Percentiles rank a stretch among this genome's conserved stretches.
These are phyloP conservation scores for Sextonia rubra DNA, from an alignment of 164 flowering plant species.

Conservation along the genomic window DNA sequence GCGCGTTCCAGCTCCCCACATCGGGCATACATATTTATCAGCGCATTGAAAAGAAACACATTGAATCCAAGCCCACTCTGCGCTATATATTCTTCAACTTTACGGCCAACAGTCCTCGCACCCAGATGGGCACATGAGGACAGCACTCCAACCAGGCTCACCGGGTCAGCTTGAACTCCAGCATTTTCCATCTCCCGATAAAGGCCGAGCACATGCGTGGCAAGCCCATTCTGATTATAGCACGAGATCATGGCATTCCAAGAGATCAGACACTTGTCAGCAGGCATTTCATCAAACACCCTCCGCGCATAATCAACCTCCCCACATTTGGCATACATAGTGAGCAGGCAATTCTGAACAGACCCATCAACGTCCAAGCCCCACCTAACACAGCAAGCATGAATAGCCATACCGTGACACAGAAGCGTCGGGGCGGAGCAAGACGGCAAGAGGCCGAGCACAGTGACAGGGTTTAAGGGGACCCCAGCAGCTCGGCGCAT, in stretches of 20 bases:
- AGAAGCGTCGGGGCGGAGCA: conserved; percentile 38
- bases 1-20: conserved; percentile 72
- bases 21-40: conserved; percentile 76
- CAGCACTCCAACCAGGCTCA: conserved; percentile 67
- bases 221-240: conserved; percentile 76
- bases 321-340: conserved; percentile 75
- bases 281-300: conserved; percentile 59
- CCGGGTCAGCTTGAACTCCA: conserved; percentile 57
- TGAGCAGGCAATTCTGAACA: conserved; percentile 65
- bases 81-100: conserved; percentile 49
- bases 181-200: conserved; percentile 46
- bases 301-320: conserved; percentile 38
- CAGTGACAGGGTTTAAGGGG: conserved; percentile 43
- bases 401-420: conserved; percentile 52
- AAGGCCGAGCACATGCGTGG: conserved; percentile 56
- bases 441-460: conserved; percentile 67
- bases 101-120: conserved; percentile 47
- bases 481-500: conserved; percentile 52
- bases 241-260: conserved; percentile 96
- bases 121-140: conserved; percentile 84
- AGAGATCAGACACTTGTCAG: conserved; percentile 57
- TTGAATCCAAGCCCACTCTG: conserved; percentile 39
- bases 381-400: conserved; percentile 46
- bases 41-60: conserved; percentile 49
- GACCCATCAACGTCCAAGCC: conserved; percentile 44